Percentiles rank a stretch among this genome's conserved stretches.
phyloP scores from a whole-genome alignment of 1,139 yeast species.

The Nakaseomyces delphensis region DNA sequence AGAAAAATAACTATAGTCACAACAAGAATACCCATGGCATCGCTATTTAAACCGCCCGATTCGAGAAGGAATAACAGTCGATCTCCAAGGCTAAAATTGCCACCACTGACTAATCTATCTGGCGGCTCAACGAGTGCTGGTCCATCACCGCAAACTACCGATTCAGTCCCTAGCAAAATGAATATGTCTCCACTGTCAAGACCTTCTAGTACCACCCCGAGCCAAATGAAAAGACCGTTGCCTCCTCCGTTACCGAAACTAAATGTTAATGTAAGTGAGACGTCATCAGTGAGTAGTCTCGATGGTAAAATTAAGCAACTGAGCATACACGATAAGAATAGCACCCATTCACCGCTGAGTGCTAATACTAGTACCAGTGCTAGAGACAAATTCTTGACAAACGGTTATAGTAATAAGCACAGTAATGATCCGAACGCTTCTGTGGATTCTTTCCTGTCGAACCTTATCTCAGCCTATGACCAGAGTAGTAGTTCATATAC shows the following conservation, averaged over 20 bases:
- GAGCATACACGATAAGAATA: neutral
- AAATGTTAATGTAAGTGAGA: constrained; percentile 7
- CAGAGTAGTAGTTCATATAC: constrained; percentile 13
- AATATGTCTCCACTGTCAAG: neutral
- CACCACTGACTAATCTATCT: constrained; percentile 17
- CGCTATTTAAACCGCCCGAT: constrained; percentile 30
- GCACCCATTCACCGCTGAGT: neutral
- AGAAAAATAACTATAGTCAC: neutral
- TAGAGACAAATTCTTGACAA: neutral
- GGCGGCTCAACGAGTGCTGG: constrained; percentile 10
- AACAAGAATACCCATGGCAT: constrained; percentile 21
- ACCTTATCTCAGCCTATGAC: constrained; percentile 21
- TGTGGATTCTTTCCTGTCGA: constrained; percentile 21
- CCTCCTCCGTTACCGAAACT: constrained; percentile 4
- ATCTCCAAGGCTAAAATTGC: constrained; percentile 28
- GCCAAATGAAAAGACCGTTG: constrained; percentile 2
- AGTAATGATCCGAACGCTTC: constrained; percentile 10
- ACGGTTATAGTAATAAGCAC: neutral
- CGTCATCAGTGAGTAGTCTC: constrained; percentile 5
- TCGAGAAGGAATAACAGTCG: constrained; percentile 22
- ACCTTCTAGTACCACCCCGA: neutral
- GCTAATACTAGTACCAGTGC: neutral
- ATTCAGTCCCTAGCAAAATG: constrained; percentile 5
- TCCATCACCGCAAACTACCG: constrained; percentile 5
- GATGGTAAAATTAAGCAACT: constrained; percentile 3